Evolutionary conservation across 805 yeast species (phyloP).

Genomic region (Candida maris): DNA sequence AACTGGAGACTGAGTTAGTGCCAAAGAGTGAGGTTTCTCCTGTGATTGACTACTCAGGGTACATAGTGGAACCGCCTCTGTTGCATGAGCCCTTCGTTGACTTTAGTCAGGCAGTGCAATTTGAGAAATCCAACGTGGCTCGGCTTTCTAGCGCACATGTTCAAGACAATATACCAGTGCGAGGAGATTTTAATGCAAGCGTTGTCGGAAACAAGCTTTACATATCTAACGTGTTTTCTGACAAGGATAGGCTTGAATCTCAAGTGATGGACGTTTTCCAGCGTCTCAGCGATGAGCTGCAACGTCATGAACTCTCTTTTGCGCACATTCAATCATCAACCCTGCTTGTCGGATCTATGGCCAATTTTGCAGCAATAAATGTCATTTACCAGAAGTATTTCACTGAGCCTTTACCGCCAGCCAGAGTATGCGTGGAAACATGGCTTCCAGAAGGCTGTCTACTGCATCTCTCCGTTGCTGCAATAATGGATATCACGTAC

Average conservation of each 20-base stretch:
- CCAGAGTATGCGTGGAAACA: constrained; percentile 81
- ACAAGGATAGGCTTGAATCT: constrained; percentile 27
- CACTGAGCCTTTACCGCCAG: constrained; percentile 69
- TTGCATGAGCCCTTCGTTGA: constrained; percentile 38
- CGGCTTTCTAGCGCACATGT: neutral
- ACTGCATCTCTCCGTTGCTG: constrained; percentile 61
- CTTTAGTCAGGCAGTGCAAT: neutral
- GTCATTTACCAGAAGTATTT: constrained; percentile 55
- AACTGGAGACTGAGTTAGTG: constrained; percentile 49
- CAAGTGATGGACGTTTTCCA: constrained; percentile 52
- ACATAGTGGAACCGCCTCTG: constrained; percentile 34
- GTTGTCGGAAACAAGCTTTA: constrained; percentile 32
- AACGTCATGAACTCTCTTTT: constrained; percentile 30
- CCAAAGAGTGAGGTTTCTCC: constrained; percentile 17
- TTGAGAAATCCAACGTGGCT: neutral
- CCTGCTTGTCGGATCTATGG: constrained; percentile 62
- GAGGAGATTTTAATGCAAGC: constrained; percentile 14
- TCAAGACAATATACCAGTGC: neutral
- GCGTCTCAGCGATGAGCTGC: constrained; percentile 37
- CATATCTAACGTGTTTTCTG: constrained; percentile 42
- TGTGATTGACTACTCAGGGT: constrained; percentile 10
- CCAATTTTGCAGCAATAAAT: constrained; percentile 59
- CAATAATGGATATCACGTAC: constrained; percentile 30
- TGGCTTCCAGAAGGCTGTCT: constrained; percentile 34
- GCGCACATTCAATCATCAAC: constrained; percentile 57